Percentiles rank a stretch among this genome's conserved stretches.
Evolutionary conservation across 495 filamentous ascomycete genomes (phyloP).

Genomic region (Amniculicola lignicola): DNA sequence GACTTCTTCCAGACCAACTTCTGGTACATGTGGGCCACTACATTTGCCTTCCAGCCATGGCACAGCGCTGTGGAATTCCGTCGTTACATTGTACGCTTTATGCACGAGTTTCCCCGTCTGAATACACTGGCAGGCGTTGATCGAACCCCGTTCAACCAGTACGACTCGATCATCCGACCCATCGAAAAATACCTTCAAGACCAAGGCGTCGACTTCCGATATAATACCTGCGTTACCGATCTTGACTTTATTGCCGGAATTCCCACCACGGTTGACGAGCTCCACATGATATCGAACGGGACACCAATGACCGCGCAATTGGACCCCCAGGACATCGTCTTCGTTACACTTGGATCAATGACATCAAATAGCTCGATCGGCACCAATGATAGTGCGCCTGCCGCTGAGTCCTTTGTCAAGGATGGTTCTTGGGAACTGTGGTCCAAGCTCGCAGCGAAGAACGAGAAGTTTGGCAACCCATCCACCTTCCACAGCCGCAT

Average conservation of each 20-base stretch:
- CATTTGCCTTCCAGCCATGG: constrained; percentile 46
- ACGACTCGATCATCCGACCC: constrained; percentile 45
- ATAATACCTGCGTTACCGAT: constrained; percentile 36
- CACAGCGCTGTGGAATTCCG: constrained; percentile 43
- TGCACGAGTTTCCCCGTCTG: constrained; percentile 35
- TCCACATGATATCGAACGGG: constrained; percentile 30
- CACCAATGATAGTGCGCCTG: constrained; percentile 7
- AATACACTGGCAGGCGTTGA: constrained; percentile 37
- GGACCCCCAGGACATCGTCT: constrained; percentile 18
- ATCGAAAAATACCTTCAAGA: constrained; percentile 42
- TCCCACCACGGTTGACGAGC: constrained; percentile 30
- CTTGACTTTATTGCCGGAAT: constrained; percentile 29
- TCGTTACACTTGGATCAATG: constrained; percentile 19
- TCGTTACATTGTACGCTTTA: constrained; percentile 35
- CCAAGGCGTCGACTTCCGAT: constrained; percentile 47
- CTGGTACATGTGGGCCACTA: constrained; percentile 44
- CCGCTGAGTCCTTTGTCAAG: constrained; percentile 1
- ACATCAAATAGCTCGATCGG: constrained; percentile 11
- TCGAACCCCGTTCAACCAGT: constrained; percentile 42
- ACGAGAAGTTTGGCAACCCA: constrained; percentile 41
- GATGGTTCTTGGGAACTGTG: constrained; percentile 23
- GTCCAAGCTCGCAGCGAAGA: constrained; percentile 10
- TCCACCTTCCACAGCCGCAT: constrained; percentile 41
- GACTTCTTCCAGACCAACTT: constrained; percentile 45
- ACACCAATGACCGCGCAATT: constrained; percentile 22